Conservation (phyloP, 164 flowering plant species). For the Euptelea pleiosperma region DNA sequence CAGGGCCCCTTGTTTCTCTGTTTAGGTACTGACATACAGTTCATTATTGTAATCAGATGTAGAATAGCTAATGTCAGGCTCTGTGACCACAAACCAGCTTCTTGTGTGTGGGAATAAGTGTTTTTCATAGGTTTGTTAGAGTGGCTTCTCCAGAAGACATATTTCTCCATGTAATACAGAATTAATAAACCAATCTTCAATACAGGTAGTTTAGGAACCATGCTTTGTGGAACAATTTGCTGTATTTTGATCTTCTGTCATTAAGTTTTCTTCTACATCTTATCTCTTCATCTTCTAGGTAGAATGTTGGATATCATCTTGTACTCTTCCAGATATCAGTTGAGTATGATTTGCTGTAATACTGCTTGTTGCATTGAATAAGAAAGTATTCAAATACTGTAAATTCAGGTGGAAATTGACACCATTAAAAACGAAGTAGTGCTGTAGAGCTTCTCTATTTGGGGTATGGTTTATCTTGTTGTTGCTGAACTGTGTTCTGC, state of each 20-base stretch:
- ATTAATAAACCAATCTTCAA: not conserved
- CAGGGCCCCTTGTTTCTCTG: not conserved
- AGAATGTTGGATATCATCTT: too few species aligned
- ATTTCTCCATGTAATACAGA: not conserved
- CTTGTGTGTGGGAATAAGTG: not conserved
- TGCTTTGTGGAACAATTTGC: not conserved
- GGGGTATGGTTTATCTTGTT: too few species aligned
- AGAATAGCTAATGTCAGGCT: too few species aligned
- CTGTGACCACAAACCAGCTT: not conserved
- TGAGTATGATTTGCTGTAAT: too few species aligned
- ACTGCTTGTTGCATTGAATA: too few species aligned
- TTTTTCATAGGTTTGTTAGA: not conserved
- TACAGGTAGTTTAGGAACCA: not conserved
- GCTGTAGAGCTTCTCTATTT: too few species aligned
- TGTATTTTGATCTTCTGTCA: not conserved
- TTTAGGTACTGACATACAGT: not conserved
- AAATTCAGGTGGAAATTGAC: too few species aligned
- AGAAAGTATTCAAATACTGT: too few species aligned
- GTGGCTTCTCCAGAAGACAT: not conserved
- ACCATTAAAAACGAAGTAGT: too few species aligned
- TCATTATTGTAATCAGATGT: conserved; percentile 4
- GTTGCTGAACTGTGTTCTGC: too few species aligned
- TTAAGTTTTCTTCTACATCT: not conserved
- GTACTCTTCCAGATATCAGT: too few species aligned
- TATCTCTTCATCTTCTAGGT: not conserved